These are phyloP conservation scores for Penicillium chermesinum DNA, from an alignment of 495 filamentous ascomycete genomes.

Conservation along the genomic window DNA sequence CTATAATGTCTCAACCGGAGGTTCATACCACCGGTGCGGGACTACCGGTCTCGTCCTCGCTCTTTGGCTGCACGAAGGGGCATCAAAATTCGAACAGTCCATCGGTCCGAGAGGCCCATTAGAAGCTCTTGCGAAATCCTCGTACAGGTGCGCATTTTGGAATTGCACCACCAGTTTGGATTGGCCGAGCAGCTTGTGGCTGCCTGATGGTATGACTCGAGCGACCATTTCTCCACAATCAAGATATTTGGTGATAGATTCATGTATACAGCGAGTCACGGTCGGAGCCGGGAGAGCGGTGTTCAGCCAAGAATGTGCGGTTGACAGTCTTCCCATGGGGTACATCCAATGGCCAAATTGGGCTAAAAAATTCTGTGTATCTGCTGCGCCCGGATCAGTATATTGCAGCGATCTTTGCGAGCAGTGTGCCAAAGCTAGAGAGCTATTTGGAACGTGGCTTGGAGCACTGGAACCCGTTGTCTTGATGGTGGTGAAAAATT, in stretches of 20 bases:
- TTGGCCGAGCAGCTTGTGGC: conserved; percentile 32
- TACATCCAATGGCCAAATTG: conserved; percentile 16
- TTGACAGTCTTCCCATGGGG: conserved; percentile 26
- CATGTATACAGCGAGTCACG: conserved; percentile 28
- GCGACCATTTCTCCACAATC: conserved; percentile 31
- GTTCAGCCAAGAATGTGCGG: conserved; percentile 14
- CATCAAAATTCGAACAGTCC: conserved; percentile 31
- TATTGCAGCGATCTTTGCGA: conserved; percentile 26
- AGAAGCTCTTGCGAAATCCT: conserved; percentile 32
- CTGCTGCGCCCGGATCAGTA: conserved; percentile 35
- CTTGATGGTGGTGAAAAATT: neutral
- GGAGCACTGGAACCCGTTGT: neutral
- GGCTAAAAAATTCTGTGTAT: conserved; percentile 26
- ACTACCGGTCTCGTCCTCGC: conserved; percentile 39
- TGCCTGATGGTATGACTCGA: conserved; percentile 26
- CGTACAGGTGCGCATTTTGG: conserved; percentile 41
- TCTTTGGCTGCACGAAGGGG: conserved; percentile 33
- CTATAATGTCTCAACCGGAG: conserved; percentile 19
- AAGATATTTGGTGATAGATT: conserved; percentile 29
- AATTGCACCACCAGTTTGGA: conserved; percentile 37
- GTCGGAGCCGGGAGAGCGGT: conserved; percentile 25
- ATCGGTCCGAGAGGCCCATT: conserved; percentile 23
- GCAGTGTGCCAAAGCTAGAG: conserved; percentile 7
- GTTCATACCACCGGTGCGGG: conserved; percentile 41
- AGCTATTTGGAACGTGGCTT: conserved; percentile 12